These are phyloP conservation scores for Fomitopsis pinicola DNA, from an alignment of 1,284 basidiomycete species.

Conservation along the genomic window DNA sequence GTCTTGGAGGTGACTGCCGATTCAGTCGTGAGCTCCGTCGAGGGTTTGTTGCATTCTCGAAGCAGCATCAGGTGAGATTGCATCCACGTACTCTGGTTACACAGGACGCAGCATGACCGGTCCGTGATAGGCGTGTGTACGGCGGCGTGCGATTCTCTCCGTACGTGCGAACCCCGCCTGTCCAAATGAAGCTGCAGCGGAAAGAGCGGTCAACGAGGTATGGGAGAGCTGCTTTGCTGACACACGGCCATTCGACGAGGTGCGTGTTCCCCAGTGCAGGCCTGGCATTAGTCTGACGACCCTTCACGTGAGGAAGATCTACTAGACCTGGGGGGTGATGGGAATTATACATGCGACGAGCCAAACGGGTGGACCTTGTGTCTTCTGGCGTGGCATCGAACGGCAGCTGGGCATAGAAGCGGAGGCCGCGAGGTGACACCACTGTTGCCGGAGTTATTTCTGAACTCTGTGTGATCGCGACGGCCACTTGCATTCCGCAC, in stretches of 20 bases:
- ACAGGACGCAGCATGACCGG: neutral
- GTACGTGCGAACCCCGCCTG: constrained; percentile 83
- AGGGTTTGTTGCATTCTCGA: constrained; percentile 75
- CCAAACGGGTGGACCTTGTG: neutral
- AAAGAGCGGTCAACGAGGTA: constrained; percentile 90
- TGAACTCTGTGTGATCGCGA: neutral
- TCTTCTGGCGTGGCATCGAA: constrained; percentile 2
- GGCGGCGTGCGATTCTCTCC: constrained; percentile 81
- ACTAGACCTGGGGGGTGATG: constrained; percentile 1
- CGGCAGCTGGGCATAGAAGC: neutral
- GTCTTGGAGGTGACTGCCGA: constrained; percentile 88
- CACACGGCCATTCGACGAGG: constrained; percentile 96
- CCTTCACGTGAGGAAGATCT: constrained; percentile 2
- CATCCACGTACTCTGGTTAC: neutral
- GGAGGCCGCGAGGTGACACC: neutral
- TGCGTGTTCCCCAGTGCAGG: constrained; percentile 26
- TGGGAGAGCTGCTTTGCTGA: constrained; percentile 96
- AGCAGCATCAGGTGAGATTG: constrained; percentile 82
- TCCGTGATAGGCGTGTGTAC: constrained; percentile 72
- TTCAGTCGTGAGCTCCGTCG: constrained; percentile 80
- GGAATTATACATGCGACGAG: neutral
- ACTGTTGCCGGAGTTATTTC: neutral
- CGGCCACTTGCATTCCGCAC: neutral
- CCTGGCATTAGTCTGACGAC: neutral
- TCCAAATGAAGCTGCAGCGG: constrained; percentile 71